Evolutionary conservation across 2,329 filamentous ascomycete species (phyloP), one percentile per base, ranked within the genome.

Genomic region (Clarireedia paspali): DNA sequence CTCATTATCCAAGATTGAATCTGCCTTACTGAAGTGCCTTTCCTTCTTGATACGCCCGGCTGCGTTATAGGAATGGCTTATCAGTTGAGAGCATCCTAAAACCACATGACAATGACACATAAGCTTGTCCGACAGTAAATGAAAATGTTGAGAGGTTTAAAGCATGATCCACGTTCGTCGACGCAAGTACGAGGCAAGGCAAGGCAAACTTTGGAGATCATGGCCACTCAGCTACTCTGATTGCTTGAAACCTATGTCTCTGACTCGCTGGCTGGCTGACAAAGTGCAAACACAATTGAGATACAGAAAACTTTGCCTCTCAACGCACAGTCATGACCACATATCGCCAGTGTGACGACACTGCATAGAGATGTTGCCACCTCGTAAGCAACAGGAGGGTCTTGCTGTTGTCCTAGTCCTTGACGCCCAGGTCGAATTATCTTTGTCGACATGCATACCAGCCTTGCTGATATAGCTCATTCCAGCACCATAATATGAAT

Each of bases 281-380:
- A 44, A 36, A 36, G 46, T 49, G 38, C 53, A 45, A 50, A 50
- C 53, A 55, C 6, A 34, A 54, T 45, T n/a, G 52, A 34, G 24
- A 26, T 42, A 42, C 45, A 54, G 39, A 27, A 12, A 12, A 30
- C 39, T 42, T 42, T 42, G 20, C 39, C 39, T 14, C 39, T 20
- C n/a, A 42, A 55, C 38, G 46, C 53, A 55, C 26, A 55, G 50
- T 20, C 14, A 55, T 20, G 49, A 55, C 30, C 53, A 55, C 53
- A 55, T 55, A 50, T 9, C 27, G 20, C 45, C 50, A 40, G 46
- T 55, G 53, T 55, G 53, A 50, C 47, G 46, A 55, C 6, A 45
- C 12, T 55, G 53, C 53, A 45, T 50, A 34, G 20, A 20, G 10
- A 5, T 44, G 47, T 55, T 44, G 46, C 53, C 46, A 50, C 53